Evolutionary conservation across 2,329 filamentous ascomycete genomes (phyloP), one percentile per base, ranked within the genome.

Genomic region (Pyricularia pennisetigena): DNA sequence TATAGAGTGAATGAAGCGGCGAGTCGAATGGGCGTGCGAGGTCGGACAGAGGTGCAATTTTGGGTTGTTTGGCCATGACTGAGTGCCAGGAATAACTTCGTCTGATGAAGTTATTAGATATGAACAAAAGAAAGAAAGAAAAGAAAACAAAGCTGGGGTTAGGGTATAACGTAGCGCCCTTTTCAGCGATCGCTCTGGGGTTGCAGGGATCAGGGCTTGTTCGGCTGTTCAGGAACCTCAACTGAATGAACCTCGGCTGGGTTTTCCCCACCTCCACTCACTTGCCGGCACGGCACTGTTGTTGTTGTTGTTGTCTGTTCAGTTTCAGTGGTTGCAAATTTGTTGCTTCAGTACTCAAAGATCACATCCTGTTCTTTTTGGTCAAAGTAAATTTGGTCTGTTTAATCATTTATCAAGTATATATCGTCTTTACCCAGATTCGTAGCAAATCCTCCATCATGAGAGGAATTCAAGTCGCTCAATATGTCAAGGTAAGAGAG

Each of bases 401-500:
- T n/a, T 49, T 7, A 10, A 41, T 20, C n/a, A 49, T n/a, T n/a
- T 5, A 20, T 49, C 6, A n/a, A n/a, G 41, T 49, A 49, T 49
- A 49, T 49, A 49, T 49, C 41, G 3, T 49, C 16, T 49, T 49
- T 49, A 7, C 16, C 20, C 14, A 49, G 2, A 5, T 49, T n/a
- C 16, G 41, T 5, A 49, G 41, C 4, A 3, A 5, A 41, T 41
- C 7, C 41, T n/a, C 30, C 71, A 75, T 67, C 35, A 78, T 78
- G 77, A 76, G 71, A 68, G 76, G 76, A 66, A 78, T 78, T 64
- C 76, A 78, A 67, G 20, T 78, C 49, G 64, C 72, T 8, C 66
- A 76, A 71, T 78, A 78, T 69, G 75, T 78, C 70, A 76, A 78
- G 74, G 75, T 76, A 49, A 65, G 70, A 14, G 30, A 32, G 30